phyloP scores from a whole-genome alignment of 768 basidiomycete species.

The Leccinum aurantiacum region DNA sequence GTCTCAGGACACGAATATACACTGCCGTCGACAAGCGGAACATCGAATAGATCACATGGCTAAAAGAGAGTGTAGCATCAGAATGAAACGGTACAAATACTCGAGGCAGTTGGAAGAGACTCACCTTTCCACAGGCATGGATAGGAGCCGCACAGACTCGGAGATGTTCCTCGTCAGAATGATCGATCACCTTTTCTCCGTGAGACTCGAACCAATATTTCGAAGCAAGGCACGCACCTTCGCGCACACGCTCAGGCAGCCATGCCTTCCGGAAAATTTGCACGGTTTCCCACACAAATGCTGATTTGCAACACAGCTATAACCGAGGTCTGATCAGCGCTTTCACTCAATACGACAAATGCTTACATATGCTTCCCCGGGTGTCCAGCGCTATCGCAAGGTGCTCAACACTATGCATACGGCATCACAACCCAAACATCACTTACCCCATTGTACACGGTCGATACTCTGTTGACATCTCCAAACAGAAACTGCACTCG shows the following conservation, averaged over 20 bases:
- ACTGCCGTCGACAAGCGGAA: slow-evolving; percentile 31
- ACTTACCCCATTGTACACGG: slow-evolving; percentile 51
- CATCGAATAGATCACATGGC: slow-evolving; percentile 40
- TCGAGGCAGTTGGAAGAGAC: neutral
- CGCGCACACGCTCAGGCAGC: slow-evolving; percentile 52
- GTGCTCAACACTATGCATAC: neutral
- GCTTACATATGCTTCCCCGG: slow-evolving; percentile 54
- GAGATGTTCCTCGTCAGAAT: slow-evolving; percentile 46
- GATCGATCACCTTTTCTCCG: slow-evolving; percentile 42
- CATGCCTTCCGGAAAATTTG: slow-evolving; percentile 42
- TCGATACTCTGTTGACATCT: slow-evolving; percentile 27
- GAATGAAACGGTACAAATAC: neutral
- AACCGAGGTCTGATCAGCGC: neutral
- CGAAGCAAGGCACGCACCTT: slow-evolving; percentile 38
- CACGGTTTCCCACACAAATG: slow-evolving; percentile 61
- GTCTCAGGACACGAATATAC: slow-evolving; percentile 41
- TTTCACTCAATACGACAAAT: neutral
- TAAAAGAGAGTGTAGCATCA: slow-evolving; percentile 13
- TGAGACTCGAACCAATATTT: neutral
- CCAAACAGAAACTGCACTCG: slow-evolving; percentile 42
- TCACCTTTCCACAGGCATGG: slow-evolving; percentile 58
- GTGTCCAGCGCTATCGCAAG: slow-evolving; percentile 53
- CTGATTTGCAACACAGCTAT: slow-evolving; percentile 49
- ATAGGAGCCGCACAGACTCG: slow-evolving; percentile 46
- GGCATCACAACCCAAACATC: neutral